phyloP scores from a whole-genome alignment of 306 rosid genomes.

The Prunus salicina region DNA sequence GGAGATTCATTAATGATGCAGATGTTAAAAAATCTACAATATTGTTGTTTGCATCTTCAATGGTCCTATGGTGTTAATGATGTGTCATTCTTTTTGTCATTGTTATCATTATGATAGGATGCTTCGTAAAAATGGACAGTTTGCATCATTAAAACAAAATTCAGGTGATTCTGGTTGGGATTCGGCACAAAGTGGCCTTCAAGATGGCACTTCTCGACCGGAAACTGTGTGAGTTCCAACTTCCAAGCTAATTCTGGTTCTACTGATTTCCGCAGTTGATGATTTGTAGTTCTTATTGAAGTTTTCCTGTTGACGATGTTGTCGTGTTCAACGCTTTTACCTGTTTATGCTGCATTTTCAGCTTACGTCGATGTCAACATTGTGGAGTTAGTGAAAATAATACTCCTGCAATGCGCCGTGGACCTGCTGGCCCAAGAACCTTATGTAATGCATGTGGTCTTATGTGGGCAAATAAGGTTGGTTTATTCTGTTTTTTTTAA shows the following conservation, averaged over 20 bases:
- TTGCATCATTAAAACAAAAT: constrained; percentile 72
- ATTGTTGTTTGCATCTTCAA: not conserved
- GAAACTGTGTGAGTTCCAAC: constrained; percentile 72
- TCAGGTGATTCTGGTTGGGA: constrained; percentile 68
- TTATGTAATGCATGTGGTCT: constrained; percentile 96
- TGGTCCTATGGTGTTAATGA: not conserved
- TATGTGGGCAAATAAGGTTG: constrained; percentile 99
- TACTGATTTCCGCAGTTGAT: constrained; percentile 6
- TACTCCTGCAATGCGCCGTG: constrained; percentile 99
- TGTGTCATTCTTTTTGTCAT: constrained; percentile 17
- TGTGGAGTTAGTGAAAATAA: constrained; percentile 86
- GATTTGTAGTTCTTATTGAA: not conserved
- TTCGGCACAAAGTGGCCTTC: constrained; percentile 44
- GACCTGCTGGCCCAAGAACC: constrained; percentile 97
- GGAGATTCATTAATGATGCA: not conserved
- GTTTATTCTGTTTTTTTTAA: constrained; percentile 22
- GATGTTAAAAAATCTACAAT: not conserved
- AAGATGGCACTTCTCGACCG: constrained; percentile 60
- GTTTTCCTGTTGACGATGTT: not conserved
- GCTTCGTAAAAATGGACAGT: constrained; percentile 90
- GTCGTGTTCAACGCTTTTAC: not conserved
- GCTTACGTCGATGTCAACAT: constrained; percentile 82
- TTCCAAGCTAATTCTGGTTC: constrained; percentile 28
- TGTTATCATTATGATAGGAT: constrained; percentile 51
- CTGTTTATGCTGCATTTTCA: constrained; percentile 21